phyloP scores from a whole-genome alignment of 2,329 filamentous ascomycete genomes.

The Cadophora sp. region DNA sequence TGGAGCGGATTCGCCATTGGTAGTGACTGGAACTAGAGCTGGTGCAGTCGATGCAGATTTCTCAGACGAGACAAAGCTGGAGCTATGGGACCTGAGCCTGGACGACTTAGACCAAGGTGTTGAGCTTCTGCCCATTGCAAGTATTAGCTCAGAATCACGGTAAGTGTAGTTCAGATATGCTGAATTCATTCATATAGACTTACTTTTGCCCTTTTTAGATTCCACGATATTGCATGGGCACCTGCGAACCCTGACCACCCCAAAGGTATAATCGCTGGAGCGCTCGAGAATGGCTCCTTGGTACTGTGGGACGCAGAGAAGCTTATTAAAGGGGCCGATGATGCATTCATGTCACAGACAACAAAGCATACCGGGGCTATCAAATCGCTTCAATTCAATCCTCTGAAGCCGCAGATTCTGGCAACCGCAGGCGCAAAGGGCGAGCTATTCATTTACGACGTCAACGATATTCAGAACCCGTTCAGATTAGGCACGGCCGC shows the following conservation, averaged over 20 bases:
- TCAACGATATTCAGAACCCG: slow-evolving; percentile 87
- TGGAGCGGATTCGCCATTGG: slow-evolving; percentile 75
- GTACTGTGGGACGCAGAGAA: slow-evolving; percentile 90
- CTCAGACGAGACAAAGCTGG: slow-evolving; percentile 94
- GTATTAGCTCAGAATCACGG: slow-evolving; percentile 89
- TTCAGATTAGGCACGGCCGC: slow-evolving; percentile 88
- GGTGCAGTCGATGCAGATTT: slow-evolving; percentile 97
- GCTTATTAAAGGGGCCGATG: slow-evolving; percentile 62
- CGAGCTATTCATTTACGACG: slow-evolving; percentile 94
- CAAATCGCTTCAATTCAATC: slow-evolving; percentile 97
- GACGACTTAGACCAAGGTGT: slow-evolving; percentile 77
- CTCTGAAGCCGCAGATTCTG: slow-evolving; percentile 86
- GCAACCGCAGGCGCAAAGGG: slow-evolving; percentile 94
- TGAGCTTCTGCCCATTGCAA: slow-evolving; percentile 85
- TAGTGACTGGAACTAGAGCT: slow-evolving; percentile 93
- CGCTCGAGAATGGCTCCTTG: slow-evolving; percentile 90
- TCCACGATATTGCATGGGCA: slow-evolving; percentile 97
- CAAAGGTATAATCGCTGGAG: slow-evolving; percentile 90
- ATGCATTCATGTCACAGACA: slow-evolving; percentile 85
- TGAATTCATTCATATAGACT: slow-evolving; percentile 22
- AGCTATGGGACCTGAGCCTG: slow-evolving; percentile 92
- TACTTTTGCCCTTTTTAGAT: slow-evolving; percentile 60
- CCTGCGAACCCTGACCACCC: slow-evolving; percentile 79
- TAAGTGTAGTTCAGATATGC: slow-evolving; percentile 50
- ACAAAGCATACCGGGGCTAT: slow-evolving; percentile 91